Percentiles rank a stretch among this genome's conserved stretches.
Conservation (phyloP, 257 asterid species). For the Striga asiatica region DNA sequence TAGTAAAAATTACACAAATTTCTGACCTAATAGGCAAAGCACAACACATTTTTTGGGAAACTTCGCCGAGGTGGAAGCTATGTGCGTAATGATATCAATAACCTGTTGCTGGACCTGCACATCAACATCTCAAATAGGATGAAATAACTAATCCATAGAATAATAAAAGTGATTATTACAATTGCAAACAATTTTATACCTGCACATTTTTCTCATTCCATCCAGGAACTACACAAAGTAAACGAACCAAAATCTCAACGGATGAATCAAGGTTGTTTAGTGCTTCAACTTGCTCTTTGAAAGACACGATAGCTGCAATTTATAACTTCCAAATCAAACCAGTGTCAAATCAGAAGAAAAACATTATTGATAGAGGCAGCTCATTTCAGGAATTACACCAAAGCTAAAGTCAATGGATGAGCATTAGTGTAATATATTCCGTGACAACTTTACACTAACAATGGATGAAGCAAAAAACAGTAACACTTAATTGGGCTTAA, state of each 20-base stretch:
- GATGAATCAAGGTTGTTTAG: conserved; percentile 44
- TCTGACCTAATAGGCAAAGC: conserved; percentile 74
- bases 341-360: background rate
- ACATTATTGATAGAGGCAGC: background rate
- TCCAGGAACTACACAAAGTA: conserved; percentile 88
- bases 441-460: conserved; percentile 1
- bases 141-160: conserved; percentile 11
- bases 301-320: conserved; percentile 79
- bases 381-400: background rate
- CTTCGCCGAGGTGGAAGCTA: conserved; percentile 73
- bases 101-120: conserved; percentile 96
- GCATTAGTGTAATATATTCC: background rate
- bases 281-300: conserved; percentile 85
- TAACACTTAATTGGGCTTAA: background rate
- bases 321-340: conserved; percentile 8
- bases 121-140: conserved; percentile 12
- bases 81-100: conserved; percentile 58
- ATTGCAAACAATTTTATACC: conserved; percentile 29
- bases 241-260: conserved; percentile 81
- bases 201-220: conserved; percentile 99
- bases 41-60: conserved; percentile 89
- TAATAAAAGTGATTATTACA: background rate
- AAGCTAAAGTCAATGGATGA: background rate
- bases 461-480: background rate
- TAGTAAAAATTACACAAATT: background rate